Evolutionary conservation across 1,284 basidiomycete genomes (phyloP).

Genomic region (Coniferiporia sulphurascens): DNA sequence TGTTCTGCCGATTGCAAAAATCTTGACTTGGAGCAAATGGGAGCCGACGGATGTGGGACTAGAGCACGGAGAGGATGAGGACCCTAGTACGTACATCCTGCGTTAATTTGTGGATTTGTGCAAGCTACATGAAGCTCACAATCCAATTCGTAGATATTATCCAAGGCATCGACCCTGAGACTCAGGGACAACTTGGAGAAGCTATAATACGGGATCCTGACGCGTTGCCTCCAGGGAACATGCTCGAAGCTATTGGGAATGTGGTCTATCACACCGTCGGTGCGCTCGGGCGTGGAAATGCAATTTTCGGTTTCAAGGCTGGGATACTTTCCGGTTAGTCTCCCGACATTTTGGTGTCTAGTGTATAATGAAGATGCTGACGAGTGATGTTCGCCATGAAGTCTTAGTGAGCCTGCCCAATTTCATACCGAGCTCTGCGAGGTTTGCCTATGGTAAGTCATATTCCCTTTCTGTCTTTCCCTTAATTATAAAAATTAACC

Average conservation of each 20-base stretch:
- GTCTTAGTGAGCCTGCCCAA: slow-evolving; percentile 58
- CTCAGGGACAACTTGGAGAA: slow-evolving; percentile 50
- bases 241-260: slow-evolving; percentile 47
- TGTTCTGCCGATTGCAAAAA: slow-evolving; percentile 35
- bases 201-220: slow-evolving; percentile 66
- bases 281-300: slow-evolving; percentile 50
- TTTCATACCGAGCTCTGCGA: slow-evolving; percentile 12
- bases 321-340: slow-evolving; percentile 60
- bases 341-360: slow-evolving; percentile 14
- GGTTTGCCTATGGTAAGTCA: slow-evolving; percentile 19
- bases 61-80: slow-evolving; percentile 49
- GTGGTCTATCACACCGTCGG: slow-evolving; percentile 37
- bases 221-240: slow-evolving; percentile 62
- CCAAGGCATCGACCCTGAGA: slow-evolving; percentile 45
- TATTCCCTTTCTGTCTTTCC: neutral
- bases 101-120: neutral
- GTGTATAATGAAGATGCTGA: neutral
- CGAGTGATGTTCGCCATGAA: slow-evolving; percentile 22
- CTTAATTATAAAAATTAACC: neutral
- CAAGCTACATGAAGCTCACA: neutral
- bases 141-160: slow-evolving; percentile 43
- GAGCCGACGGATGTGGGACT: slow-evolving; percentile 38
- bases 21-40: slow-evolving; percentile 42
- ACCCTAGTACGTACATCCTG: slow-evolving; percentile 40
- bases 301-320: slow-evolving; percentile 77